Percentiles rank a stretch among this genome's conserved stretches.
Evolutionary conservation across 2,329 filamentous ascomycete species (phyloP).

Genomic region (Ascochyta fabae): DNA sequence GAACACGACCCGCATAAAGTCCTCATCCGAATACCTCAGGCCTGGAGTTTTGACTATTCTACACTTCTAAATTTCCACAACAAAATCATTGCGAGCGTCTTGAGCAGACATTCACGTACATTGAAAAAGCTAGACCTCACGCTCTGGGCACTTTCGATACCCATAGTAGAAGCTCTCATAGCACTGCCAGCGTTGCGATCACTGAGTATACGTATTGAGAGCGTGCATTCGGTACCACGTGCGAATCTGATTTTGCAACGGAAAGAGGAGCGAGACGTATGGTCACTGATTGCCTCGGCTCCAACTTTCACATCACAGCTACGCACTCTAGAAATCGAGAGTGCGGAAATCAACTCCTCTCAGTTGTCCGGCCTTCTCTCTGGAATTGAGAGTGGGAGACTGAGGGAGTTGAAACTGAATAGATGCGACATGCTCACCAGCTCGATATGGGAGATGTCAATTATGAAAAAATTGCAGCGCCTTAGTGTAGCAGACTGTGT

Average conservation of each 20-base stretch:
- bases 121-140: constrained; percentile 38
- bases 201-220: constrained; percentile 37
- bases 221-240: constrained; percentile 9
- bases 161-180: constrained; percentile 32
- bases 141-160: constrained; percentile 36
- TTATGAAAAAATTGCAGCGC: not conserved
- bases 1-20: constrained; percentile 24
- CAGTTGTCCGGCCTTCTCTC: not conserved
- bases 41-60: constrained; percentile 23
- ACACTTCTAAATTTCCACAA: constrained; percentile 40
- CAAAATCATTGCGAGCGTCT: constrained; percentile 32
- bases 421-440: constrained; percentile 12
- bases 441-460: not conserved
- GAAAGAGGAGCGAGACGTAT: constrained; percentile 5
- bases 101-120: constrained; percentile 32
- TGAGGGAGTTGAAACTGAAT: not conserved
- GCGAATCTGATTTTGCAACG: not conserved
- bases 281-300: not conserved
- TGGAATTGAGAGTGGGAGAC: not conserved
- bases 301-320: not conserved
- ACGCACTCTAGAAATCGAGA: not conserved
- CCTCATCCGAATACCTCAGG: constrained; percentile 31
- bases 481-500: not conserved
- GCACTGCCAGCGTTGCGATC: constrained; percentile 28
- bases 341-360: not conserved